Evolutionary conservation across 2,329 filamentous ascomycete species (phyloP).

Genomic region (Cytospora chrysosperma): DNA sequence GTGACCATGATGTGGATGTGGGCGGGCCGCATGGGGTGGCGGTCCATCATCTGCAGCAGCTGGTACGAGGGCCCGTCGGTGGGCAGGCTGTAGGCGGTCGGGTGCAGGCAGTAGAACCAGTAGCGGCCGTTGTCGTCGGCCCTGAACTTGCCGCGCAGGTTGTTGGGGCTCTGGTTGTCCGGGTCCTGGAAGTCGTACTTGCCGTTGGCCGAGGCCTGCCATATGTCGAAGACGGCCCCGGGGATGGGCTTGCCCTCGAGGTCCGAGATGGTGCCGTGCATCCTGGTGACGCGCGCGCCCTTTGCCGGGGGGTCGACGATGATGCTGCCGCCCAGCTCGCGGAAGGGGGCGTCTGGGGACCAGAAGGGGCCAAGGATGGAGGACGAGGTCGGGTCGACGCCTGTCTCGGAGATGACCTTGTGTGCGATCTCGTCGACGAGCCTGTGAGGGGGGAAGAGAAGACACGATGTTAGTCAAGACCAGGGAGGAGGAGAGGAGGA

Average conservation of each 20-base stretch:
- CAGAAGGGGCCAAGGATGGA: constrained; percentile 70
- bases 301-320: constrained; percentile 46
- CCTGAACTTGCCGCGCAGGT: constrained; percentile 64
- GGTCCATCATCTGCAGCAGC: constrained; percentile 28
- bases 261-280: constrained; percentile 47
- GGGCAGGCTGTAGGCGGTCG: constrained; percentile 62
- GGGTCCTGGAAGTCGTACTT: constrained; percentile 63
- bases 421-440: constrained; percentile 65
- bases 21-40: constrained; percentile 29
- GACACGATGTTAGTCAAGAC: neutral
- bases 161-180: constrained; percentile 44
- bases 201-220: constrained; percentile 60
- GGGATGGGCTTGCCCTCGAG: constrained; percentile 29
- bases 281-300: constrained; percentile 46
- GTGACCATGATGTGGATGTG: constrained; percentile 36
- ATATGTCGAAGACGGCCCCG: constrained; percentile 57
- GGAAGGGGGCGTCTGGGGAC: constrained; percentile 58
- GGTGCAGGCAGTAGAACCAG: constrained; percentile 62
- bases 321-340: constrained; percentile 52
- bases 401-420: constrained; percentile 44
- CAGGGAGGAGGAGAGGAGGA: too few species aligned
- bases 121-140: constrained; percentile 61
- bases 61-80: constrained; percentile 44
- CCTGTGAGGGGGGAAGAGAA: constrained; percentile 5
- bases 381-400: constrained; percentile 53